phyloP scores from a whole-genome alignment of 2,329 filamentous ascomycete species.

The Lachnellula occidentalis region DNA sequence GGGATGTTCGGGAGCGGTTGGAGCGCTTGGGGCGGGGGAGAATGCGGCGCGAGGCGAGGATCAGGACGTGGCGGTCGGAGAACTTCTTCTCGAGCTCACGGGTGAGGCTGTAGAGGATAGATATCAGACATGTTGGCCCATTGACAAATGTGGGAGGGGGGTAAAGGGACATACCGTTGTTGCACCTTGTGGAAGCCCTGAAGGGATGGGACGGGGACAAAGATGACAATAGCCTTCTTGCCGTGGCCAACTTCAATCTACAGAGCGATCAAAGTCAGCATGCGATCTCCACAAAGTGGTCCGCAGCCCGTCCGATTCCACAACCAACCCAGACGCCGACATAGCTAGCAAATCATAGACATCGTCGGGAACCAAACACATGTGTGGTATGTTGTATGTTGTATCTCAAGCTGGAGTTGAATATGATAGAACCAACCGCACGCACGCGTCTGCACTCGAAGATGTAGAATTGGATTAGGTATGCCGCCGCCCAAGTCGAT shows the following conservation, averaged over 20 bases:
- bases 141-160: too few species aligned
- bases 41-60: slow-evolving; percentile 98
- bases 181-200: slow-evolving; percentile 98
- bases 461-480: slow-evolving; percentile 2
- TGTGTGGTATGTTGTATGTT: slow-evolving; percentile 13
- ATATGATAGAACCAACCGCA: slow-evolving; percentile 13
- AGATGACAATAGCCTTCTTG: slow-evolving; percentile 99
- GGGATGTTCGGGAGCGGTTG: slow-evolving; percentile 89
- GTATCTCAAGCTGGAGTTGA: slow-evolving; percentile 23
- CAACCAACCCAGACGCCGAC: slow-evolving; percentile 27
- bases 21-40: slow-evolving; percentile 98
- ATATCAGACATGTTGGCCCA: not conserved
- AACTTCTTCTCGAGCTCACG: slow-evolving; percentile 99
- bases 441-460: not conserved
- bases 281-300: slow-evolving; percentile 68
- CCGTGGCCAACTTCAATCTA: slow-evolving; percentile 99
- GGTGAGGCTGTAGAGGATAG: slow-evolving; percentile 64
- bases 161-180: slow-evolving; percentile 74
- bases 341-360: slow-evolving; percentile 17
- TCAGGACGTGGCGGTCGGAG: slow-evolving; percentile 99
- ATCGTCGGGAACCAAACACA: slow-evolving; percentile 10
- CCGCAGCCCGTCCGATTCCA: slow-evolving; percentile 72
- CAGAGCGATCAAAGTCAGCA: slow-evolving; percentile 62
- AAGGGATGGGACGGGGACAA: slow-evolving; percentile 99
- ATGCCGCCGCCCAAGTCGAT: slow-evolving; percentile 21